Evolutionary conservation across 1,284 basidiomycete genomes (phyloP).

Genomic region (Cryptococcus maquisensis): DNA sequence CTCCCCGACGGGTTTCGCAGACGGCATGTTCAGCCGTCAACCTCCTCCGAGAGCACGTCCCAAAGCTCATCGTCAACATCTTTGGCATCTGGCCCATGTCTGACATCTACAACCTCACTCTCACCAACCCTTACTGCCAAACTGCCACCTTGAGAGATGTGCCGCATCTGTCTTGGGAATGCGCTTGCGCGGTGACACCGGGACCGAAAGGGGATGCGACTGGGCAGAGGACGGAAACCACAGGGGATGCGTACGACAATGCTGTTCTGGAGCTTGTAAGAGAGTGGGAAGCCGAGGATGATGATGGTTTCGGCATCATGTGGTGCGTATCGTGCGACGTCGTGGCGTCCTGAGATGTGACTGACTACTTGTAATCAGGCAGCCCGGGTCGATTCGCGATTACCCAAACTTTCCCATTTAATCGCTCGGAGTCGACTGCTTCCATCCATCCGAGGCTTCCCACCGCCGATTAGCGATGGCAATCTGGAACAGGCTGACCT

Average conservation of each 20-base stretch:
- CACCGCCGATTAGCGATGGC: constrained; percentile 46
- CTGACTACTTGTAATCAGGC: constrained; percentile 28
- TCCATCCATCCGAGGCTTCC: constrained; percentile 45
- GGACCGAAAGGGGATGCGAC: constrained; percentile 43
- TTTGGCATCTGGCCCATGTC: constrained; percentile 47
- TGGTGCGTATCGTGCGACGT: constrained; percentile 20
- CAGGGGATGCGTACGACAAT: constrained; percentile 42
- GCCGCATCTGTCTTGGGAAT: constrained; percentile 39
- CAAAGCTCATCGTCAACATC: constrained; percentile 8
- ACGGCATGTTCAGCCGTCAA: constrained; percentile 40
- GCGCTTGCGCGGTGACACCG: constrained; percentile 41
- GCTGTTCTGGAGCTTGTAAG: constrained; percentile 37
- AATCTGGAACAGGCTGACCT: constrained; percentile 46
- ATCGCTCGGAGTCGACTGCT: constrained; percentile 47
- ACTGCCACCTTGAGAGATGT: constrained; percentile 20
- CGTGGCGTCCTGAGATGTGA: too few relatives aligned
- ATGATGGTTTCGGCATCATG: constrained; percentile 36
- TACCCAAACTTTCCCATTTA: constrained; percentile 44
- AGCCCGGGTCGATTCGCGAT: constrained; percentile 43
- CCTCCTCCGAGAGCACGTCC: constrained; percentile 19
- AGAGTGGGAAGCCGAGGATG: constrained; percentile 36
- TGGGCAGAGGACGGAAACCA: constrained; percentile 42
- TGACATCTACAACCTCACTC: constrained; percentile 42
- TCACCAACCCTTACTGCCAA: constrained; percentile 38
- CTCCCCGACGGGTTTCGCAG: constrained; percentile 39